A percentile compares a stretch with the other conserved stretches of the same genome.
phyloP scores from a whole-genome alignment of 2,329 filamentous ascomycete species.

The Dactylellina leptospora region DNA sequence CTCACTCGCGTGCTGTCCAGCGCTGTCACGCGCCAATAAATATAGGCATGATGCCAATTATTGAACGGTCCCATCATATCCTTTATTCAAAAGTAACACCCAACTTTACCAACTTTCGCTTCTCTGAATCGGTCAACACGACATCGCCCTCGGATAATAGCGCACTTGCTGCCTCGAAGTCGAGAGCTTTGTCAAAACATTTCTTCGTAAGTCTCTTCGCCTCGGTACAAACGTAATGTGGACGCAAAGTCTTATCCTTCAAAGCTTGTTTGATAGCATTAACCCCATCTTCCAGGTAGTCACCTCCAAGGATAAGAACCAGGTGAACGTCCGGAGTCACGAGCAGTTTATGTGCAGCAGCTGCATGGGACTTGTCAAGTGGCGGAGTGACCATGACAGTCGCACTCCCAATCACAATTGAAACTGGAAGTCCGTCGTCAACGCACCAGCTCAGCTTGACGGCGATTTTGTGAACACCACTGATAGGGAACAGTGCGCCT shows the following conservation, averaged over 20 bases:
- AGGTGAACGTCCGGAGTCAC: constrained; percentile 15
- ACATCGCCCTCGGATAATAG: constrained; percentile 1
- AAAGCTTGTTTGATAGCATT: constrained; percentile 21
- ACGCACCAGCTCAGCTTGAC: constrained; percentile 10
- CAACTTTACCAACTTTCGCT: constrained; percentile 13
- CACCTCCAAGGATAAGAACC: constrained; percentile 18
- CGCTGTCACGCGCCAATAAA: too few species aligned
- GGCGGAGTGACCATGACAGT: constrained; percentile 24
- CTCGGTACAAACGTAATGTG: constrained; percentile 5
- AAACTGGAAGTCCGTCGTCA: not conserved
- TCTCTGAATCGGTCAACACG: constrained; percentile 14
- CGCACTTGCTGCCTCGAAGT: not conserved
- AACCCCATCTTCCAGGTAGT: constrained; percentile 22
- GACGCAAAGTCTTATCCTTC: constrained; percentile 13
- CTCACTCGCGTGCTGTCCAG: too few species aligned
- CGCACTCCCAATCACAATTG: not conserved
- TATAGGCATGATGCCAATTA: too few species aligned
- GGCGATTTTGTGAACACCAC: constrained; percentile 11
- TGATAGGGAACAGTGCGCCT: constrained; percentile 11
- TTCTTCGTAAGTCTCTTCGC: constrained; percentile 13
- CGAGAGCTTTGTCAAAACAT: not conserved
- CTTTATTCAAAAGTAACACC: not conserved
- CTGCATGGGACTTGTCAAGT: constrained; percentile 17
- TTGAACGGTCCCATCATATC: too few species aligned
- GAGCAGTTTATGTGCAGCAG: constrained; percentile 9